A percentile compares a stretch with the other conserved stretches of the same genome.
phyloP scores from a whole-genome alignment of 768 basidiomycete species.

The Crassisporium funariophilum region DNA sequence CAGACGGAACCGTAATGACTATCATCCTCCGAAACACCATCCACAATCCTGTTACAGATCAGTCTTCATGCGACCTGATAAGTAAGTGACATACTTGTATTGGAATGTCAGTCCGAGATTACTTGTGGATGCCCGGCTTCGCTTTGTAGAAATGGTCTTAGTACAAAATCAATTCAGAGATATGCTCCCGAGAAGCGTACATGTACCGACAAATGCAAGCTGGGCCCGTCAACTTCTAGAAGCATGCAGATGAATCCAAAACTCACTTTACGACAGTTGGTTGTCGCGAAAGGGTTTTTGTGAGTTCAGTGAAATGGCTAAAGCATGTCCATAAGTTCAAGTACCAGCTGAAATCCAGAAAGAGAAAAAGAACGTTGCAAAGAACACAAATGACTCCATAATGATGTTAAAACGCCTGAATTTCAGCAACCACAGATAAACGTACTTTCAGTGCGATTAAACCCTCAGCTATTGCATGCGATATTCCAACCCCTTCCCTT shows the following conservation, averaged over 20 bases:
- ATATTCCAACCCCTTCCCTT: slow-evolving; percentile 77
- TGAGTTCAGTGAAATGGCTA: slow-evolving; percentile 83
- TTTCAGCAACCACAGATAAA: slow-evolving; percentile 1
- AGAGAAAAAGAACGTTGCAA: slow-evolving; percentile 66
- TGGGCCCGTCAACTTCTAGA: slow-evolving; percentile 29
- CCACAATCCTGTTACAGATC: slow-evolving; percentile 57
- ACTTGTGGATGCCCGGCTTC: slow-evolving; percentile 50
- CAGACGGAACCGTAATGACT: slow-evolving; percentile 69
- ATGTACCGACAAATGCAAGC: slow-evolving; percentile 82
- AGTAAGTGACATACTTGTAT: slow-evolving; percentile 57
- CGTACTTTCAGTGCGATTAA: slow-evolving; percentile 72
- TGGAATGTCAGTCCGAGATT: slow-evolving; percentile 74
- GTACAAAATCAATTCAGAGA: background rate
- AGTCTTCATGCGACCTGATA: background rate
- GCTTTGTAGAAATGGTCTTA: slow-evolving; percentile 37
- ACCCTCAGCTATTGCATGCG: slow-evolving; percentile 81
- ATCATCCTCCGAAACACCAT: slow-evolving; percentile 62
- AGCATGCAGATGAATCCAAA: background rate
- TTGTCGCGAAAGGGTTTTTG: slow-evolving; percentile 70
- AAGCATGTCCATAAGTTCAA: background rate
- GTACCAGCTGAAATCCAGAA: slow-evolving; percentile 3
- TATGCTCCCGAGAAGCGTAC: slow-evolving; percentile 35
- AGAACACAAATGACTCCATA: slow-evolving; percentile 79
- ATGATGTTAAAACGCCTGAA: slow-evolving; percentile 1
- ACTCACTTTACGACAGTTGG: slow-evolving; percentile 82